Evolutionary conservation across 2,329 filamentous ascomycete species (phyloP), one percentile per base, ranked within the genome.

Genomic region (Trichoderma sp.): DNA sequence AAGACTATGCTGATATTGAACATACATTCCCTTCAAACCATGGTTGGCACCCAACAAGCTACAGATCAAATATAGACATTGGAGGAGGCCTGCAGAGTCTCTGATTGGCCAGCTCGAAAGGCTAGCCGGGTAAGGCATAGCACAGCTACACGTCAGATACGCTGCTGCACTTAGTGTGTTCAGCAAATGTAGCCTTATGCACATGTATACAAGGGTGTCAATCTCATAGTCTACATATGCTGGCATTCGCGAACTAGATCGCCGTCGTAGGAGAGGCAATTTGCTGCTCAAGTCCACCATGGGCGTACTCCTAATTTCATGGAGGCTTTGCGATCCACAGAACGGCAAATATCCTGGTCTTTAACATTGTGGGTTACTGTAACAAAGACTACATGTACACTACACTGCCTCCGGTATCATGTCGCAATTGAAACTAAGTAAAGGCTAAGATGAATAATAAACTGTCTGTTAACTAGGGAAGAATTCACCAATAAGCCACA

Each of bases 401-500:
- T 22, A 9, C 42, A 48, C 19, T 22, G 42, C 19, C 19, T 10
- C 10, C 13, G n/a, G 42, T 22, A 22, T 13, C 19, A 48, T 48
- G 9, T 48, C 42, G 10, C 19, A 22, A 22, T 22, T 48, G 22
- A 48, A 48, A 22, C 22, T 48, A 48, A 48, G 5, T 22, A 48
- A 48, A 48, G n/a, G 12, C 4, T 48, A 48, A 48, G 19, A 48
- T 22, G 12, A 48, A 48, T 48, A 22, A n/a, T 2, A 48, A 10
- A 2, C 10, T 5, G 19, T 22, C 19, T 1, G 1, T 22, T 13
- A 22, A 19, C 12, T 19, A 22, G 42, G 42, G 42, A 48, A 48
- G 19, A 48, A 48, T 7, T 65, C 63, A 5, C 63, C 63, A 65
- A 58, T 35, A 25, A 58, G n/a, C 63, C 52, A 63, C 25, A 61